These are phyloP conservation scores for Huiozyma sinensis DNA, from an alignment of 805 yeast genomes.

Conservation along the genomic window DNA sequence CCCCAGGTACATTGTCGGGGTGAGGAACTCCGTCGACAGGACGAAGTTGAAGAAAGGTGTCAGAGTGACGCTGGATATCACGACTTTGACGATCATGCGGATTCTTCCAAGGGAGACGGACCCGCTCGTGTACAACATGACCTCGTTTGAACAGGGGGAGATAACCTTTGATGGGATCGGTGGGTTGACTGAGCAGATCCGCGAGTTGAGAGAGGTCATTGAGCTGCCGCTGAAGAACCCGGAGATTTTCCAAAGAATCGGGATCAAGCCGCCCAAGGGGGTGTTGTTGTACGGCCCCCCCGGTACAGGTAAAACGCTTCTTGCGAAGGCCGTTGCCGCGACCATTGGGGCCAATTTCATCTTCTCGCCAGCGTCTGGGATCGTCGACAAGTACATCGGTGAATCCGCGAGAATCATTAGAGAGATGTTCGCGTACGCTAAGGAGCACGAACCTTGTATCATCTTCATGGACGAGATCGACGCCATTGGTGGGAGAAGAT, in stretches of 20 bases:
- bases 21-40: constrained; percentile 84
- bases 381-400: constrained; percentile 96
- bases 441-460: constrained; percentile 95
- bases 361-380: constrained; percentile 96
- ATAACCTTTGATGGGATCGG: constrained; percentile 91
- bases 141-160: constrained; percentile 96
- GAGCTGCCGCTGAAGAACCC: constrained; percentile 96
- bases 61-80: constrained; percentile 93
- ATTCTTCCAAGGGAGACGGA: constrained; percentile 96
- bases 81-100: constrained; percentile 95
- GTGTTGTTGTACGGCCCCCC: constrained; percentile 96
- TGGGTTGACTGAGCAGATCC: constrained; percentile 89
- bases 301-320: constrained; percentile 92
- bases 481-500: constrained; percentile 97
- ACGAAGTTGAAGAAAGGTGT: constrained; percentile 82
- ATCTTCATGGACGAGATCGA: constrained; percentile 98
- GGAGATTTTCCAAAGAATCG: constrained; percentile 88
- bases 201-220: constrained; percentile 94
- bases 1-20: constrained; percentile 95
- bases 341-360: constrained; percentile 97
- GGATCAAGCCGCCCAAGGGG: constrained; percentile 98
- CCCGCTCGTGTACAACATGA: constrained; percentile 96
- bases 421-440: constrained; percentile 97
- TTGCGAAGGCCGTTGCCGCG: constrained; percentile 97
- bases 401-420: constrained; percentile 93